Percentiles rank a stretch among this genome's conserved stretches.
phyloP scores from a whole-genome alignment of 2,329 filamentous ascomycete species.

The Acarospora socialis region DNA sequence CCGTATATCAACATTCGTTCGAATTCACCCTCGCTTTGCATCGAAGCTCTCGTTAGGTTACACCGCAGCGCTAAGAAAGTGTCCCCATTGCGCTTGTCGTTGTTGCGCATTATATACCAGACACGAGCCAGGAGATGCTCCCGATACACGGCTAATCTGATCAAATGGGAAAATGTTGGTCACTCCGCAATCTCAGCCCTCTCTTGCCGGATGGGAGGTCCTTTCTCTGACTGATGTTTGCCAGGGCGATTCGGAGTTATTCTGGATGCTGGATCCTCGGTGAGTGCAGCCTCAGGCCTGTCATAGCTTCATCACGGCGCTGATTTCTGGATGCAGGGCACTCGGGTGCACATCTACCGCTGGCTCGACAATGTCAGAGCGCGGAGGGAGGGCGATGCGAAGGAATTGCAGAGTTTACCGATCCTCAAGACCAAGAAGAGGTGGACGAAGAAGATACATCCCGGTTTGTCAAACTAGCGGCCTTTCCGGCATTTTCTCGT shows the following conservation, averaged over 20 bases:
- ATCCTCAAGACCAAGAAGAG: constrained; percentile 68
- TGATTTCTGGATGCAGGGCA: constrained; percentile 41
- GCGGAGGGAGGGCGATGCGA: constrained; percentile 42
- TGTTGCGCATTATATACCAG: no score
- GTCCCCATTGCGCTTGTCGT: no score
- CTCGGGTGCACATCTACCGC: constrained; percentile 82
- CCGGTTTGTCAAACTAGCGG: constrained; percentile 40
- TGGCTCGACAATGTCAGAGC: constrained; percentile 70
- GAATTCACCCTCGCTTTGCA: no score
- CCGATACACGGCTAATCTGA: no score
- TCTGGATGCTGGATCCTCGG: constrained; percentile 90
- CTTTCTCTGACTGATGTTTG: no score
- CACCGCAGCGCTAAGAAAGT: no score
- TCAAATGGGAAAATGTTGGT: no score
- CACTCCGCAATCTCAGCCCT: no score
- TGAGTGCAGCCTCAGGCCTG: constrained; percentile 22
- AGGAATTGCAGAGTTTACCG: constrained; percentile 56
- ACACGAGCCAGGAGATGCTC: no score
- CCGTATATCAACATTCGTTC: no score
- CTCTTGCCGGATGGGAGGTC: no score
- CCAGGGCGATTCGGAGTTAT: constrained; percentile 73
- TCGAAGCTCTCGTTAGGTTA: no score
- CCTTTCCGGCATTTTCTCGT: background rate
- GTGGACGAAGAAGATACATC: constrained; percentile 88
- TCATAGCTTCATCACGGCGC: constrained; percentile 13